These are phyloP conservation scores for Cruciata laevipes DNA, from an alignment of 257 asterid species.

Conservation along the genomic window DNA sequence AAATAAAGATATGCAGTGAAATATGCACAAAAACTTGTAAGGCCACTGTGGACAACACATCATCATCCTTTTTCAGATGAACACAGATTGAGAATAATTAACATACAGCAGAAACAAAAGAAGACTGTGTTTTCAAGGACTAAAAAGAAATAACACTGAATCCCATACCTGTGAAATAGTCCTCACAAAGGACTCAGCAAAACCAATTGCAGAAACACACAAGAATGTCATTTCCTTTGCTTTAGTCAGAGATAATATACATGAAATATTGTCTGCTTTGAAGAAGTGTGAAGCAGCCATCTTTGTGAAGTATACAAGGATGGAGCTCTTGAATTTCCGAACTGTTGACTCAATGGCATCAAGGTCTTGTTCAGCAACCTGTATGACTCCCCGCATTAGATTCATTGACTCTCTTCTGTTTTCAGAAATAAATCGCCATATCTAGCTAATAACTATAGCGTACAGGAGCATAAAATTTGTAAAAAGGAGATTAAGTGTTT, in stretches of 20 bases:
- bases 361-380: slow-evolving; percentile 45
- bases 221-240: slow-evolving; percentile 36
- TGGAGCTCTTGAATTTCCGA: slow-evolving; percentile 27
- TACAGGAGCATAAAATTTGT: slow-evolving; percentile 1
- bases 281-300: slow-evolving; percentile 66
- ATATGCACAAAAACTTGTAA: not conserved
- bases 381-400: slow-evolving; percentile 24
- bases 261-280: slow-evolving; percentile 36
- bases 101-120: not conserved
- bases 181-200: slow-evolving; percentile 65
- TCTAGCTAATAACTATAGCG: not conserved
- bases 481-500: not conserved
- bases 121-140: not conserved
- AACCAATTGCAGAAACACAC: slow-evolving; percentile 85
- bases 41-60: not conserved
- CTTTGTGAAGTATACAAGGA: slow-evolving; percentile 54
- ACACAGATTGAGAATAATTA: not conserved
- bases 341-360: slow-evolving; percentile 48
- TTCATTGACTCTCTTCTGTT: not conserved
- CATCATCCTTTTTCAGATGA: not conserved
- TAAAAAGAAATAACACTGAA: not conserved
- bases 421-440: not conserved
- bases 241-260: slow-evolving; percentile 34
- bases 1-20: not conserved
- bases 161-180: slow-evolving; percentile 46